Evolutionary conservation across 2,329 filamentous ascomycete species (phyloP).

Genomic region (Arthrinium phaeospermum): DNA sequence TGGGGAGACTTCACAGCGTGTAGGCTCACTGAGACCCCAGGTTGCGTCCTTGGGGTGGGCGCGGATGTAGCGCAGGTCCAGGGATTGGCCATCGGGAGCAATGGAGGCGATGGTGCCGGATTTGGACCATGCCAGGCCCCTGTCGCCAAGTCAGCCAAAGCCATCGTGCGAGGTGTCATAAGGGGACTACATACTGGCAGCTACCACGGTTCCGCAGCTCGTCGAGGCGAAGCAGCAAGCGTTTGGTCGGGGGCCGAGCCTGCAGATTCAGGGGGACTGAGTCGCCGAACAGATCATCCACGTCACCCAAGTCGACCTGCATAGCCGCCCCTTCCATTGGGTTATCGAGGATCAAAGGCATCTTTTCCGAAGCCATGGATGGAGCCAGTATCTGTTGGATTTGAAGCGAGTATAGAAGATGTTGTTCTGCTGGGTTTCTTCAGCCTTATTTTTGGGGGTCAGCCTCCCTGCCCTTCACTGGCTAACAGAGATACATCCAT

Average conservation of each 20-base stretch:
- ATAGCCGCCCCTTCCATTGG: constrained; percentile 48
- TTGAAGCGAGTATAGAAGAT: not conserved
- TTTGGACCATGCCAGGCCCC: constrained; percentile 86
- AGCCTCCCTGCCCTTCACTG: constrained; percentile 10
- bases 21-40: constrained; percentile 80
- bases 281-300: constrained; percentile 79
- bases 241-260: constrained; percentile 62
- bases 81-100: constrained; percentile 69
- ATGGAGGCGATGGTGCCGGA: constrained; percentile 86
- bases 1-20: constrained; percentile 64
- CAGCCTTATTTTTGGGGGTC: constrained; percentile 8
- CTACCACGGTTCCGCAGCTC: constrained; percentile 78
- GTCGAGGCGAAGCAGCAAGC: constrained; percentile 75
- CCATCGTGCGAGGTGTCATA: constrained; percentile 21
- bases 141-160: constrained; percentile 25
- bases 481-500: not conserved
- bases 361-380: constrained; percentile 31
- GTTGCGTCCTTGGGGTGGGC: constrained; percentile 71
- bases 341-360: constrained; percentile 54
- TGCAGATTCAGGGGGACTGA: constrained; percentile 63
- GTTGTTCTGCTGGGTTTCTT: not conserved
- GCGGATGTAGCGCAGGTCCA: constrained; percentile 76
- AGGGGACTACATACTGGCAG: constrained; percentile 69
- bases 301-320: constrained; percentile 61
- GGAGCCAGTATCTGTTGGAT: not conserved